Conservation (phyloP, 345 rosid genomes). For the Excoecaria cochinchinensis region DNA sequence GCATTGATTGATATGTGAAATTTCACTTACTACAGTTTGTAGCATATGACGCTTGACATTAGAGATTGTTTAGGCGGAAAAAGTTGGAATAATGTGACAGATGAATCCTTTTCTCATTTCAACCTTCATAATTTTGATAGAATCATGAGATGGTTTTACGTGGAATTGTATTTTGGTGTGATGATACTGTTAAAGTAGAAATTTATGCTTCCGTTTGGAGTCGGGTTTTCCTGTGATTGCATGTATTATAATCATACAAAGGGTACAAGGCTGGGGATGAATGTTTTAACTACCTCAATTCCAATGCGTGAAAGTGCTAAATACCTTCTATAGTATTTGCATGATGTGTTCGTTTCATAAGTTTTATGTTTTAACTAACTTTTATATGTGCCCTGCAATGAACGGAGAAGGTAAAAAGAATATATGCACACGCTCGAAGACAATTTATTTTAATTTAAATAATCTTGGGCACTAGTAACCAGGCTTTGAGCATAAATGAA, state of each 20-base stretch:
- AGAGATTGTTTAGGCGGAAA: slow-evolving; percentile 19
- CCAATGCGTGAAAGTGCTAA: too few species aligned
- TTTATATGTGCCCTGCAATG: too few species aligned
- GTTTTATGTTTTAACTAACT: too few species aligned
- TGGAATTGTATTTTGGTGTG: not conserved
- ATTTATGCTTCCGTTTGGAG: not conserved
- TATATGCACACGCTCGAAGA: too few species aligned
- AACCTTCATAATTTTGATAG: not conserved
- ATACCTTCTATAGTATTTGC: too few species aligned
- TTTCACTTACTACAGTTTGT: slow-evolving; percentile 11
- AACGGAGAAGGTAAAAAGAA: too few species aligned
- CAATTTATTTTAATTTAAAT: too few species aligned
- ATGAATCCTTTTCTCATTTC: not conserved
- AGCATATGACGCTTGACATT: slow-evolving; percentile 10
- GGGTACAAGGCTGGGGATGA: too few species aligned
- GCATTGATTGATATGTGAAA: slow-evolving; percentile 24
- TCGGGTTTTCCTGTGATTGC: too few species aligned
- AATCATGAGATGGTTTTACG: not conserved
- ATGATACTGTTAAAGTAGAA: not conserved
- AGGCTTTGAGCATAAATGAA: not conserved
- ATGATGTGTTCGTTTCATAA: too few species aligned
- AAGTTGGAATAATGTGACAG: not conserved
- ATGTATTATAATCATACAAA: too few species aligned
- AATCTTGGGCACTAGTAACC: not conserved
- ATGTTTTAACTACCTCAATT: too few species aligned